Base-by-base conservation (phyloP, 495 filamentous ascomycete species). In the Usnea hakonensis region DNA sequence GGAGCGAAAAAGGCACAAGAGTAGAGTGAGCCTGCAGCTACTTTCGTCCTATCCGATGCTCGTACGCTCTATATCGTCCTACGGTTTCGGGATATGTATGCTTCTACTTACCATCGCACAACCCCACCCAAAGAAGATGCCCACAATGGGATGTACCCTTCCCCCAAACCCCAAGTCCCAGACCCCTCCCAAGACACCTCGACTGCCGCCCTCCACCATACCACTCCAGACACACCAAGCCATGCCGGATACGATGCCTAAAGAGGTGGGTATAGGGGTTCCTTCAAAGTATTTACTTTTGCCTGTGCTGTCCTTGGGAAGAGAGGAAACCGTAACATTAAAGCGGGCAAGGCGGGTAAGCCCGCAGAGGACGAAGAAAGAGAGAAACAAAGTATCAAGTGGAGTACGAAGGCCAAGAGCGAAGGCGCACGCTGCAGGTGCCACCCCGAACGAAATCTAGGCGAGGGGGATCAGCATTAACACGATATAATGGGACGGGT, bases 211-310 rank as follows among this genome's bases (percentile, higher is more conserved):
- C 60, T 89, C 78, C 50, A 93, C 81, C 89, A 89, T 92, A 64
- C 89, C 88, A 60, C 89, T 74, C 38, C 77, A 83, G 11, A 91
- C 84, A 88, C 93, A 97, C 74, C 86, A 96, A 10, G 85, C 90
- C 94, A 98, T 97, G 16, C 92, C 64, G 23, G 76, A 80, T 56
- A 89, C 90, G 64, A 97, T 86, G 1, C 79, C 84, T 19, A 97
- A 75, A 17, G 87, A 89, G 6, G 89, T 97, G 5, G 94, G 94
- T 71, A 97, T 97, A 21, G 94, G 94, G 3, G 93, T 95, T 69
- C 94, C 94, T 75, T 97, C 92, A 66, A 98, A 98, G 73, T 95
- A 97, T 69, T 86, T 83, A 30, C 87, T 89, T 77, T 98, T 98
- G 53, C 94, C 94, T 10, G 79, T 85, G 46, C 84, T 85, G 68